These are phyloP conservation scores for Aspergillus sergii DNA, from an alignment of 2,329 filamentous ascomycete species.

Conservation along the genomic window DNA sequence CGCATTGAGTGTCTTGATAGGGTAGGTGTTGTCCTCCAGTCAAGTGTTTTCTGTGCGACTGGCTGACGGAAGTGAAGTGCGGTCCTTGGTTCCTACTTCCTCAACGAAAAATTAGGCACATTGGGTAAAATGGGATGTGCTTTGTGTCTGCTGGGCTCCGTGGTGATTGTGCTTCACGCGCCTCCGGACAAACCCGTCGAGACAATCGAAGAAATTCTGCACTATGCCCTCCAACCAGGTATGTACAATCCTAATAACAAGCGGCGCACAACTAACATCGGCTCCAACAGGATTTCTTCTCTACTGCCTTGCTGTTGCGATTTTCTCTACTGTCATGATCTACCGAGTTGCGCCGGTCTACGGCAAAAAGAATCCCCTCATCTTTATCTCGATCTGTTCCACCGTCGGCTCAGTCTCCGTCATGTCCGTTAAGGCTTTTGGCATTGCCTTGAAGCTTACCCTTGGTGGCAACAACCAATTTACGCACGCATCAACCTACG, in stretches of 20 bases:
- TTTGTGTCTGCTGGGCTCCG: constrained; percentile 91
- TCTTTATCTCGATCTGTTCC: constrained; percentile 97
- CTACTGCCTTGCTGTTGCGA: constrained; percentile 77
- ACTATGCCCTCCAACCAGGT: constrained; percentile 91
- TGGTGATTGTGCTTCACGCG: constrained; percentile 96
- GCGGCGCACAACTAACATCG: constrained; percentile 8
- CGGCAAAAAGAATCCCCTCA: constrained; percentile 92
- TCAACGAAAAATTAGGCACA: constrained; percentile 85
- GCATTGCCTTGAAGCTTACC: constrained; percentile 94
- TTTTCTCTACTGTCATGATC: constrained; percentile 92
- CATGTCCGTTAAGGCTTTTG: constrained; percentile 99
- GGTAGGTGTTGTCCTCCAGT: constrained; percentile 43
- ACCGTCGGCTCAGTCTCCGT: constrained; percentile 96
- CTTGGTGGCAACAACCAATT: constrained; percentile 95
- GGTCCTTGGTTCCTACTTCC: constrained; percentile 90
- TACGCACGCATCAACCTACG: constrained; percentile 90
- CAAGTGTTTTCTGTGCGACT: constrained; percentile 8
- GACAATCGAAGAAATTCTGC: constrained; percentile 87
- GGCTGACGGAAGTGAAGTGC: constrained; percentile 56
- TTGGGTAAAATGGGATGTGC: constrained; percentile 94
- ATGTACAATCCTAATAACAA: constrained; percentile 33
- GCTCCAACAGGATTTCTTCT: constrained; percentile 73
- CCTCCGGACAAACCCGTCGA: constrained; percentile 89
- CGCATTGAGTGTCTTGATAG: constrained; percentile 91
- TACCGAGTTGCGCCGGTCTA: constrained; percentile 88